A percentile compares a stretch with the other conserved stretches of the same genome.
Evolutionary conservation across 768 basidiomycete genomes (phyloP).

Genomic region (Artomyces pyxidatus): DNA sequence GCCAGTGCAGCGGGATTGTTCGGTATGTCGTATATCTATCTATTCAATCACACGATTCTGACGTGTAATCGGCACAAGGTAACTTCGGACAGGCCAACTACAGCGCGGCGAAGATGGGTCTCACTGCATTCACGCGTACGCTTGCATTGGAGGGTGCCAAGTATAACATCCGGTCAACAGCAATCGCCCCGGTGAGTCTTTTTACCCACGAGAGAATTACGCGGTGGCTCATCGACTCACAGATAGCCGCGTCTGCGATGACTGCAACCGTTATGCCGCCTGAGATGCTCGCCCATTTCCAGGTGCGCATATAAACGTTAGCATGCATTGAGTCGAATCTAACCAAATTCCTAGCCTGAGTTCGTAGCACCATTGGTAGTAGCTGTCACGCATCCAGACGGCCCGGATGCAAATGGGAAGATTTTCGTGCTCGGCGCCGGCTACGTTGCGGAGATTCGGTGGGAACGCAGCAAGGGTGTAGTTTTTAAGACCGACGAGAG

Average conservation of each 20-base stretch:
- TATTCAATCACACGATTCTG: neutral
- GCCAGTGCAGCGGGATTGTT: slow-evolving; percentile 91
- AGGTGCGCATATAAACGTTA: slow-evolving; percentile 32
- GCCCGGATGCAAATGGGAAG: slow-evolving; percentile 68
- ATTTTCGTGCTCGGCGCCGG: slow-evolving; percentile 94
- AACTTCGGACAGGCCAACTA: slow-evolving; percentile 98
- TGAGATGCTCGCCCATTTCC: slow-evolving; percentile 84
- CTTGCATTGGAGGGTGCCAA: slow-evolving; percentile 89
- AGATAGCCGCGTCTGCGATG: slow-evolving; percentile 97
- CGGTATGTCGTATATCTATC: slow-evolving; percentile 36
- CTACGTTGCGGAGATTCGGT: slow-evolving; percentile 84
- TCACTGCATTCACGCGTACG: slow-evolving; percentile 88
- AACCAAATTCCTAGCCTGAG: slow-evolving; percentile 53
- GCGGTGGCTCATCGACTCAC: neutral
- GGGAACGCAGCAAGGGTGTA: slow-evolving; percentile 83
- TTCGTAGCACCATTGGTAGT: slow-evolving; percentile 90
- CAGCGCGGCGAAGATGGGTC: slow-evolving; percentile 95
- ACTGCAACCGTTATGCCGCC: slow-evolving; percentile 93
- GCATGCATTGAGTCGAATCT: slow-evolving; percentile 5
- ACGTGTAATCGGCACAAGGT: slow-evolving; percentile 33
- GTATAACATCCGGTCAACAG: slow-evolving; percentile 79
- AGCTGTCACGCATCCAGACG: slow-evolving; percentile 80
- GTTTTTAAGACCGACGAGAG: slow-evolving; percentile 84
- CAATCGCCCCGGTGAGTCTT: slow-evolving; percentile 76
- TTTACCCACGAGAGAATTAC: neutral